Percentiles rank a stretch among this genome's conserved stretches.
phyloP scores from a whole-genome alignment of 2,329 filamentous ascomycete species.

The Penicillium italicum region DNA sequence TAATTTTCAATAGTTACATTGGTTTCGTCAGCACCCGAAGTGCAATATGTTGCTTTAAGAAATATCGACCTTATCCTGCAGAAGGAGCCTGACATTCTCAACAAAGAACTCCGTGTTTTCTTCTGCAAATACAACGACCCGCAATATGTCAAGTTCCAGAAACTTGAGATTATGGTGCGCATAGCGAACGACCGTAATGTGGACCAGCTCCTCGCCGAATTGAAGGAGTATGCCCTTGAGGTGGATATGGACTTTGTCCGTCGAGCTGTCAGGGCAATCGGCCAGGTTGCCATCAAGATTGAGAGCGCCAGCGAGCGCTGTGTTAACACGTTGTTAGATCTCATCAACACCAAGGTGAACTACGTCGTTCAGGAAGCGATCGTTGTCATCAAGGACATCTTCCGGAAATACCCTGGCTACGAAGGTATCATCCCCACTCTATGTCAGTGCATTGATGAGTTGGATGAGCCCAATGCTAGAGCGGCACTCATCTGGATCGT shows the following conservation, averaged over 20 bases:
- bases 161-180: slow-evolving; percentile 98
- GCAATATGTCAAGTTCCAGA: slow-evolving; percentile 94
- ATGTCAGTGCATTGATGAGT: slow-evolving; percentile 92
- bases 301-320: slow-evolving; percentile 93
- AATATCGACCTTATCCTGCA: slow-evolving; percentile 96
- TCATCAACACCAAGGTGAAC: slow-evolving; percentile 97
- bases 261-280: slow-evolving; percentile 90
- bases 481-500: slow-evolving; percentile 97
- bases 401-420: slow-evolving; percentile 95
- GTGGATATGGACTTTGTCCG: slow-evolving; percentile 99
- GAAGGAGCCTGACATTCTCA: slow-evolving; percentile 92
- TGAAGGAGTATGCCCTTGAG: slow-evolving; percentile 97
- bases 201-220: slow-evolving; percentile 85
- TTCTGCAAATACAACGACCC: slow-evolving; percentile 99
- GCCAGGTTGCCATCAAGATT: slow-evolving; percentile 98
- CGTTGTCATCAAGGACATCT: slow-evolving; percentile 98
- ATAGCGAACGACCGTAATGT: slow-evolving; percentile 98
- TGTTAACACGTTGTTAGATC: slow-evolving; percentile 85
- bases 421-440: slow-evolving; percentile 96
- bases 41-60: slow-evolving; percentile 92
- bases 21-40: slow-evolving; percentile 90
- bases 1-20: slow-evolving; percentile 69
- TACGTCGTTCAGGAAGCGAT: slow-evolving; percentile 98
- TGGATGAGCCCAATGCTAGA: slow-evolving; percentile 89
- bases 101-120: slow-evolving; percentile 95